A percentile compares a stretch with the other conserved stretches of the same genome.
Evolutionary conservation across 352 stramenopile genomes (phyloP).

Genomic region (Globisporangium alternatum): DNA sequence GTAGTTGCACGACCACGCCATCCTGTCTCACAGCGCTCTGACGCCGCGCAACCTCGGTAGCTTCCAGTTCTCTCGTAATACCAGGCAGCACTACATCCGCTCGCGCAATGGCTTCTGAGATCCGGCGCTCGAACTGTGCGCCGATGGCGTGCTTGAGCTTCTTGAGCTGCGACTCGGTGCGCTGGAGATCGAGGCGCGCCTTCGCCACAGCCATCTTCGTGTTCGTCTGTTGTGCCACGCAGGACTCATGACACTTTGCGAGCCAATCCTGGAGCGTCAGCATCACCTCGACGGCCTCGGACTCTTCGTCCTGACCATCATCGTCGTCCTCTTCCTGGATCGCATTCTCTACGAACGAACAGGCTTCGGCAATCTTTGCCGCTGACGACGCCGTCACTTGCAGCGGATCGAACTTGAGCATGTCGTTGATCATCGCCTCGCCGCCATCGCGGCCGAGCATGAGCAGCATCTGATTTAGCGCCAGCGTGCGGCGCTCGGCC

Average conservation of each 20-base stretch:
- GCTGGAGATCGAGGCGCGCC: slow-evolving; percentile 42
- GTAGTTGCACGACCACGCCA: slow-evolving; percentile 8
- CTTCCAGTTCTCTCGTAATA: background rate
- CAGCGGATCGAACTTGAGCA: slow-evolving; percentile 61
- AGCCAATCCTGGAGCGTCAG: slow-evolving; percentile 62
- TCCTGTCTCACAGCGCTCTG: background rate
- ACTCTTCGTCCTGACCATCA: slow-evolving; percentile 16
- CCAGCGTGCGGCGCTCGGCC: slow-evolving; percentile 21
- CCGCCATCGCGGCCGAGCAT: slow-evolving; percentile 46
- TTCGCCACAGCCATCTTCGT: slow-evolving; percentile 33
- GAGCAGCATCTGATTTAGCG: slow-evolving; percentile 35
- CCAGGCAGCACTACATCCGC: slow-evolving; percentile 15
- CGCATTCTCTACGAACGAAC: slow-evolving; percentile 16
- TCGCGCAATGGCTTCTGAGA: slow-evolving; percentile 41
- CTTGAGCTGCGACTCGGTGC: slow-evolving; percentile 55
- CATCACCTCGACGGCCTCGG: slow-evolving; percentile 23
- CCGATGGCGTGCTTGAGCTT: slow-evolving; percentile 56
- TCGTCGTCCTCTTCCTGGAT: slow-evolving; percentile 21
- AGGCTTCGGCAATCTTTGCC: slow-evolving; percentile 41
- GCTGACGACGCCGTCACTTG: slow-evolving; percentile 32
- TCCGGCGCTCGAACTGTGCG: slow-evolving; percentile 50
- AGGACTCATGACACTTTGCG: slow-evolving; percentile 55
- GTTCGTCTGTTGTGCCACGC: slow-evolving; percentile 34
- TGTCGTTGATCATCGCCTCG: slow-evolving; percentile 44
- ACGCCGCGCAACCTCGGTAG: background rate